Conservation (phyloP, 2,329 filamentous ascomycete species). For the Pseudofabraea citricarpa region DNA sequence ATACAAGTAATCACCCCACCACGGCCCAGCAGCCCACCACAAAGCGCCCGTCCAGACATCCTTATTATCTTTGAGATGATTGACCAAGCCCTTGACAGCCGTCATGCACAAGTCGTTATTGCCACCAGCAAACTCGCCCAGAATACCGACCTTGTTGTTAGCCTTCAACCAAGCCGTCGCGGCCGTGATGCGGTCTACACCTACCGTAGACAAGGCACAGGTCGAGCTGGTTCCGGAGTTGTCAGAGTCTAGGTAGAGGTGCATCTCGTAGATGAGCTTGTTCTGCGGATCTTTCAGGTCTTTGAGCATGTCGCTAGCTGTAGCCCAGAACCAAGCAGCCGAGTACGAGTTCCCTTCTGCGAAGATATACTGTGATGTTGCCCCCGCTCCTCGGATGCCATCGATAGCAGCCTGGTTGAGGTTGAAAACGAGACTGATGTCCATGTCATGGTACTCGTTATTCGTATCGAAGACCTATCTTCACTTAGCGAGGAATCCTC, state of each 20-base stretch:
- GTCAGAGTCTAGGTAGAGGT: conserved; percentile 56
- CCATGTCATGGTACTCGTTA: conserved; percentile 40
- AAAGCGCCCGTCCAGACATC: conserved; percentile 47
- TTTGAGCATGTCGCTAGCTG: conserved; percentile 34
- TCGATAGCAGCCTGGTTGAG: conserved; percentile 42
- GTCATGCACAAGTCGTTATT: conserved; percentile 42
- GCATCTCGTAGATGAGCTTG: conserved; percentile 57
- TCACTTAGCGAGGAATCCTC: too few species aligned
- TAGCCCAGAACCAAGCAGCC: conserved; percentile 43
- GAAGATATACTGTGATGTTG: conserved; percentile 51
- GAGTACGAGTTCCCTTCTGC: conserved; percentile 49
- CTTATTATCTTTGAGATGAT: conserved; percentile 40
- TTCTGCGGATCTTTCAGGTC: conserved; percentile 44
- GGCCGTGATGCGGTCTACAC: conserved; percentile 41
- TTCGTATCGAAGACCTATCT: conserved; percentile 36
- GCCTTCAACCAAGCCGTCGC: conserved; percentile 50
- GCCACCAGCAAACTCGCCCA: conserved; percentile 52
- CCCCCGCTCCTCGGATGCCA: conserved; percentile 36
- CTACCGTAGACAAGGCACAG: conserved; percentile 49
- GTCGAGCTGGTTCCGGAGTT: conserved; percentile 43
- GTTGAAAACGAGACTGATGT: conserved; percentile 29
- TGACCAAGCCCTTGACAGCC: conserved; percentile 44
- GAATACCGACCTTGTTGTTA: conserved; percentile 45
- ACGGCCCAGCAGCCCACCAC: conserved; percentile 48
- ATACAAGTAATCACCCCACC: conserved; percentile 42